These are phyloP conservation scores for Rauvolfia tetraphylla DNA, from an alignment of 257 asterid genomes.

Conservation along the genomic window DNA sequence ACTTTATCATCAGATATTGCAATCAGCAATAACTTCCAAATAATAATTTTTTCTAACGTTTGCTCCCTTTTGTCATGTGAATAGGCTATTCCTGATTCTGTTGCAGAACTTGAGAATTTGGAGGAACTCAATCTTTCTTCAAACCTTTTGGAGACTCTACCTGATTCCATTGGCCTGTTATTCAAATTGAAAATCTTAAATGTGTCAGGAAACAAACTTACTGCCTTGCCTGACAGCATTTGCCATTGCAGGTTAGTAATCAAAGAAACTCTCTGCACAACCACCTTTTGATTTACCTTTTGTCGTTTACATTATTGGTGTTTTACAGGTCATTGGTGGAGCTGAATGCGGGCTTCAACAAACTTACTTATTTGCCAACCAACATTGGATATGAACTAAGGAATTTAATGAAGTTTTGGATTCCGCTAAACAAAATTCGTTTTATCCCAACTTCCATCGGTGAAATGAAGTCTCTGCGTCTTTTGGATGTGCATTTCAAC, in stretches of 20 bases:
- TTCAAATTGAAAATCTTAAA: conserved; percentile 56
- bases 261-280: background rate
- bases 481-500: conserved; percentile 70
- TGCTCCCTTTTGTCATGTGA: background rate
- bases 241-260: conserved; percentile 66
- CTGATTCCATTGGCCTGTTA: conserved; percentile 75
- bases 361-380: conserved; percentile 79
- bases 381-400: conserved; percentile 68
- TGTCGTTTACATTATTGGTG: background rate
- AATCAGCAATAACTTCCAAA: background rate
- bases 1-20: conserved; percentile 1
- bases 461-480: conserved; percentile 60
- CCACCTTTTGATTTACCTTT: background rate
- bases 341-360: conserved; percentile 72
- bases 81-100: conserved; percentile 70
- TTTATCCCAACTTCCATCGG: conserved; percentile 78
- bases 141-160: conserved; percentile 60
- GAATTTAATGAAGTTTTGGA: conserved; percentile 50
- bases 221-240: conserved; percentile 77
- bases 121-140: conserved; percentile 76
- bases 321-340: conserved; percentile 63
- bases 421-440: conserved; percentile 72
- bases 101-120: conserved; percentile 66
- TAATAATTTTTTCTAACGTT: background rate
- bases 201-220: conserved; percentile 75